A percentile compares a stretch with the other conserved stretches of the same genome.
Evolutionary conservation across 139 green algal genomes (phyloP).

Genomic region (Chlamydomonas sp.): DNA sequence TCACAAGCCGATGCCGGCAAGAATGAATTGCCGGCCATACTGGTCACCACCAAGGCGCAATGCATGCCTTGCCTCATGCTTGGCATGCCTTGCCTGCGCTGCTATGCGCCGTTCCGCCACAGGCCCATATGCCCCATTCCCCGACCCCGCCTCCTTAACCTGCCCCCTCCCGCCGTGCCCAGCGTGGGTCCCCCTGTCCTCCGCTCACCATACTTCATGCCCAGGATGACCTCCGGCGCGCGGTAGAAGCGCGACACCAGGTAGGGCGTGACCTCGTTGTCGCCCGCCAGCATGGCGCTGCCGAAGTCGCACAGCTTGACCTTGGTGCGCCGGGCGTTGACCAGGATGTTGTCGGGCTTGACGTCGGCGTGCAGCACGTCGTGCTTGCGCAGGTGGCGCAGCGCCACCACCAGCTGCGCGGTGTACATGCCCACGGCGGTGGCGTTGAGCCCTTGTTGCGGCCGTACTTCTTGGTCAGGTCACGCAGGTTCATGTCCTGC

Average conservation of each 20-base stretch:
- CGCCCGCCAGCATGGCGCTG: slow-evolving; percentile 88
- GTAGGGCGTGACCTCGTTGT: slow-evolving; percentile 98
- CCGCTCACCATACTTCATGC: slow-evolving; percentile 89
- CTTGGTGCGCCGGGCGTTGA: slow-evolving; percentile 85
- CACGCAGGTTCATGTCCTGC: slow-evolving; percentile 91
- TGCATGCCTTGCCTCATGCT: no score
- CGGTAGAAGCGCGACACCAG: slow-evolving; percentile 97
- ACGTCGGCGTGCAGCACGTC: slow-evolving; percentile 95
- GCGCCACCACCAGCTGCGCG: slow-evolving; percentile 92
- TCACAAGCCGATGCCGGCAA: no score
- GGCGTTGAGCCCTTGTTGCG: slow-evolving; percentile 95
- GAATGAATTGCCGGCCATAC: no score
- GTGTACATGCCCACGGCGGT: slow-evolving; percentile 91
- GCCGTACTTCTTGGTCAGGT: slow-evolving; percentile 97
- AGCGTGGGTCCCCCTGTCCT: not conserved
- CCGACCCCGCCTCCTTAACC: not conserved
- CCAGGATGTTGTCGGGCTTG: slow-evolving; percentile 99
- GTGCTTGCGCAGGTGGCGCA: slow-evolving; percentile 88
- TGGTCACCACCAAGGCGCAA: no score
- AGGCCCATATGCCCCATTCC: not conserved
- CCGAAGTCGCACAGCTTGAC: slow-evolving; percentile 94
- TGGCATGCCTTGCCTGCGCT: not conserved
- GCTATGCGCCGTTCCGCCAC: not conserved
- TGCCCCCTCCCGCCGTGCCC: no score
- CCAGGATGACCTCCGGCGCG: slow-evolving; percentile 95